Evolutionary conservation across 768 basidiomycete species (phyloP).

Genomic region (Sarcodon sp.): DNA sequence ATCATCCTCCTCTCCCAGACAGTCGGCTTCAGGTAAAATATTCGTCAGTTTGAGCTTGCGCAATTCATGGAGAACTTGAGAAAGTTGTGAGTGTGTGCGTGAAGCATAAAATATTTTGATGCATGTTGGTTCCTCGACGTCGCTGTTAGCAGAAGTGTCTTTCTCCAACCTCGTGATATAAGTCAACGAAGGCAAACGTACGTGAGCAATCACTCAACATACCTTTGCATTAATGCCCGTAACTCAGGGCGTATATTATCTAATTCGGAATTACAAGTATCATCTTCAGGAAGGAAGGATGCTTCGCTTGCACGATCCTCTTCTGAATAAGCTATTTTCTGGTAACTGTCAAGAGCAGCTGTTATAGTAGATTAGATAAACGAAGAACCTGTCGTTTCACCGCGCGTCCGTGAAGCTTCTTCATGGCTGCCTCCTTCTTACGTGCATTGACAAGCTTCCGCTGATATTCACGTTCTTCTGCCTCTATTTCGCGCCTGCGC

Average conservation of each 20-base stretch:
- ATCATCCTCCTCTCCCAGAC: conserved; percentile 4
- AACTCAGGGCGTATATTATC: conserved; percentile 69
- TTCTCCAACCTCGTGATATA: neutral
- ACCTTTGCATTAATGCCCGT: conserved; percentile 73
- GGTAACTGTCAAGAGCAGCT: neutral
- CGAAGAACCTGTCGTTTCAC: conserved; percentile 46
- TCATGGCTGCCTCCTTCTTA: conserved; percentile 45
- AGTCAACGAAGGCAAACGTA: neutral
- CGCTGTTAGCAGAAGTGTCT: conserved; percentile 9
- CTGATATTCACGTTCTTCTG: conserved; percentile 51
- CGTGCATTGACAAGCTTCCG: conserved; percentile 45
- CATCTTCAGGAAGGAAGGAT: conserved; percentile 58
- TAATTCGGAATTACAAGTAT: conserved; percentile 16
- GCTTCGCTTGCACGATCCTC: conserved; percentile 41
- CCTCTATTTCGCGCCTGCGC: conserved; percentile 52
- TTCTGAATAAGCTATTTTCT: conserved; percentile 9
- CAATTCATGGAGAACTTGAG: conserved; percentile 83
- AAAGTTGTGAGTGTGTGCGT: conserved; percentile 89
- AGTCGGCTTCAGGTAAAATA: conserved; percentile 1
- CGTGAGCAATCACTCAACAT: conserved; percentile 9
- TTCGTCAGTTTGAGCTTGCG: conserved; percentile 44
- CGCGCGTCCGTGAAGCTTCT: conserved; percentile 41
- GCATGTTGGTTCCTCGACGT: conserved; percentile 43
- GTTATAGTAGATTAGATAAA: neutral
- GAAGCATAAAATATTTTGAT: conserved; percentile 91